Base-by-base conservation (phyloP, 2,329 filamentous ascomycete genomes). In the Sarocladiaceae sp. region DNA sequence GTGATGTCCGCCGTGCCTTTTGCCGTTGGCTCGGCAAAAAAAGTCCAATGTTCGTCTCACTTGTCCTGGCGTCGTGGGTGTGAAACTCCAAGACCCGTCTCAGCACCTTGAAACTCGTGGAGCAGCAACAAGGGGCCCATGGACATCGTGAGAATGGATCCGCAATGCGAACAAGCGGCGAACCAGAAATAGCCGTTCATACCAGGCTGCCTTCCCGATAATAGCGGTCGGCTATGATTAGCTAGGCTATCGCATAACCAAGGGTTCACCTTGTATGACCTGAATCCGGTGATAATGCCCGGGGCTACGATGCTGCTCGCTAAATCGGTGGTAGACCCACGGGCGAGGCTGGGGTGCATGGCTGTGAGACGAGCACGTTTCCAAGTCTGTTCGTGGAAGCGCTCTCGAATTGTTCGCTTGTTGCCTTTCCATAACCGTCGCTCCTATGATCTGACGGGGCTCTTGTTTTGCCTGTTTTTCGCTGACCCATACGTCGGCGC, bases 11-110 rank as follows among this genome's bases (percentile, higher is more conserved):
- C 5, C 15, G 8, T 44, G 22, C 12, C 22, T 15, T 44, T 22
- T 10, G 37, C 22, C 20, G 10, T n/a, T 26, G n/a, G 22, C 23
- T 44, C 40, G 40, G 40, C 26, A 33, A 48, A 33, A n/a, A 17
- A 17, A 4, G n/a, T 33, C 26, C 26, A 20, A 18, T 48, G 44
- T 12, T 28, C 44, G 44, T 48, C 44, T 48, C 44, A 48, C 28
- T 15, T 33, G 44, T 48, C 28, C 44, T 48, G 3, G 28, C 18
- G 26, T 48, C 44, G 44, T 48, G 44, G 44, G 44, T 31, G n/a
- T 48, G 44, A 48, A 48, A 48, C 44, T 28, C 44, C 44, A 48
- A 48, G 44, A 48, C 10, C 44, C 28, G 44, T 48, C 44, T 48
- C 44, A 48, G 44, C 44, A 20, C n/a, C 12, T 11, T 48, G 44